phyloP scores from a whole-genome alignment of 1,139 yeast species.

The Candida sp. region DNA sequence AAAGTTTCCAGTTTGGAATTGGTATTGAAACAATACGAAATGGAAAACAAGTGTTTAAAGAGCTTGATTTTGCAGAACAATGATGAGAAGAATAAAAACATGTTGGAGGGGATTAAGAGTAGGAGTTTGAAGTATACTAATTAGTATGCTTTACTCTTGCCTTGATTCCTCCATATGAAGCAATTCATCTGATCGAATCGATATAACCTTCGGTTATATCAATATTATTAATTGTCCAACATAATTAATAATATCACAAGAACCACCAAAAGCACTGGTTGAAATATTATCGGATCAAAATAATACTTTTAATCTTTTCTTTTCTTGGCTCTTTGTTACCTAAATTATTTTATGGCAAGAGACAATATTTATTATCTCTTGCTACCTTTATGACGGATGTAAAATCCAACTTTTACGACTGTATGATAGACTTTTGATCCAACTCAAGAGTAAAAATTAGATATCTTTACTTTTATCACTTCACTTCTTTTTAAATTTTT shows the following conservation, averaged over 20 bases:
- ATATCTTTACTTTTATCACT: constrained; percentile 2
- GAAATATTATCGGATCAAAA: background rate
- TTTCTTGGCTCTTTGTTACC: background rate
- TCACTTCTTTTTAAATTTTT: constrained; percentile 2
- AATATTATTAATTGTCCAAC: background rate
- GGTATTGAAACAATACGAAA: constrained; percentile 54
- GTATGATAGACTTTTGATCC: constrained; percentile 6
- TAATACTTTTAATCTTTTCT: too few relatives aligned
- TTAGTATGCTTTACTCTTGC: background rate
- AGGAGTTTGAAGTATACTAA: constrained; percentile 12
- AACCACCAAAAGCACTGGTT: too few relatives aligned
- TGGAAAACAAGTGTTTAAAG: constrained; percentile 60
- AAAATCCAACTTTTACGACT: constrained; percentile 8
- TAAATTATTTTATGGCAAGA: too few relatives aligned
- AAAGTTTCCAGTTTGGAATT: constrained; percentile 57
- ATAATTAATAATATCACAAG: background rate
- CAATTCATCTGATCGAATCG: too few relatives aligned
- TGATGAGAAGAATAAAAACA: constrained; percentile 38
- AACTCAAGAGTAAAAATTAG: constrained; percentile 6
- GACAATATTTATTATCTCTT: background rate
- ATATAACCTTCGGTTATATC: too few relatives aligned
- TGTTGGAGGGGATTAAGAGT: constrained; percentile 40
- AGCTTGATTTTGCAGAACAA: constrained; percentile 51
- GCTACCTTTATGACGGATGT: constrained; percentile 3
- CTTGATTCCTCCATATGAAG: too few relatives aligned